Evolutionary conservation across 2,329 filamentous ascomycete species (phyloP), one percentile per base, ranked within the genome.

Genomic region (Triangularia setosa): DNA sequence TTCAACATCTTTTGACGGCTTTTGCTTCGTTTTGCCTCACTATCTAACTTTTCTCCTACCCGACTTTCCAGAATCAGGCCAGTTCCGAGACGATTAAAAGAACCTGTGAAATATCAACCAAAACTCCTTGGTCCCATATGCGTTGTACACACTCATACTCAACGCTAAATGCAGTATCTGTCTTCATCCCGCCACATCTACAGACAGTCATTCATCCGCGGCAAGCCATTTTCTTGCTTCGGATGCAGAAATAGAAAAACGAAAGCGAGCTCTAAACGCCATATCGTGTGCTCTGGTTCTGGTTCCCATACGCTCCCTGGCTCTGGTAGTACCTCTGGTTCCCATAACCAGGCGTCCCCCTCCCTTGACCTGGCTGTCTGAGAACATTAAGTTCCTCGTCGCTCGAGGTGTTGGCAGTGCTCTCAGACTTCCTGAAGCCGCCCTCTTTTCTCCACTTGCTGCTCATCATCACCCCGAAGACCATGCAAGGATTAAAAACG

Each of bases 401-500:
- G 12, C 40, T 48, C 6, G 40, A 48, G 12, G 40, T 48, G 12
- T 18, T 48, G 4, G 40, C 40, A 21, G 40, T 48, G 40, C 40
- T 48, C 40, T 48, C 40, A 6, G 40, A 48, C 18, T 48, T 48
- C n/a, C 40, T 48, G 40, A 48, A 48, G 1, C 40, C 40, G 18
- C 40, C 40, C 40, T 48, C 33, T 12, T 23, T 59, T 21, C 23
- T 28, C 18, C 23, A 24, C 7, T 48, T 27, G 25, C 40, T 44
- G 27, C 48, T 44, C 58, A 60, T 60, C 12, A 44, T 44, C 16
- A 52, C 21, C 7, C 62, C 64, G 12, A 66, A 35, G 8, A 27
- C 28, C 5, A 67, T 16, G 23, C 65, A 61, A 3, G 66, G 66
- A 40, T 66, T 64, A 23, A 62, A 64, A 0, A 57, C 59, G 12